These are phyloP conservation scores for Boletus sp. DNA, from an alignment of 768 basidiomycete species.

Conservation along the genomic window DNA sequence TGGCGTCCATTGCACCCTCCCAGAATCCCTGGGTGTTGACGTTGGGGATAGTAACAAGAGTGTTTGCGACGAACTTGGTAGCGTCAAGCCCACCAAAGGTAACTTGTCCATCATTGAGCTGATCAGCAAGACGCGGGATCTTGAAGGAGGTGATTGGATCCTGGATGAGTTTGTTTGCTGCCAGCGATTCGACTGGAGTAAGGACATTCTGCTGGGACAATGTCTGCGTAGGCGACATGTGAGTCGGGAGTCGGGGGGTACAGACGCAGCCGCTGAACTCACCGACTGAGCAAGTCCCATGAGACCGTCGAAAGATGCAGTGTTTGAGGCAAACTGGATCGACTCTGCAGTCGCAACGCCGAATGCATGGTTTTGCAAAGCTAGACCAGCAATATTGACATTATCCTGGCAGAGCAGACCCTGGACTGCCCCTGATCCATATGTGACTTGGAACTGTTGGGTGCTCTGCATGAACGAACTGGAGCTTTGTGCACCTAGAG, in stretches of 20 bases:
- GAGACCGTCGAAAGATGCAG: slow-evolving; percentile 62
- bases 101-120: slow-evolving; percentile 66
- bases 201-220: slow-evolving; percentile 61
- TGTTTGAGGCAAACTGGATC: slow-evolving; percentile 51
- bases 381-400: slow-evolving; percentile 59
- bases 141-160: slow-evolving; percentile 75
- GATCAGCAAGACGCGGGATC: slow-evolving; percentile 69
- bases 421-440: slow-evolving; percentile 66
- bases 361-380: slow-evolving; percentile 57
- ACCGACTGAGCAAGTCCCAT: slow-evolving; percentile 78
- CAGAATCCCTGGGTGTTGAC: slow-evolving; percentile 73
- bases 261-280: slow-evolving; percentile 24
- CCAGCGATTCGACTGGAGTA: slow-evolving; percentile 74
- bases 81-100: slow-evolving; percentile 77
- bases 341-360: slow-evolving; percentile 63
- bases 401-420: slow-evolving; percentile 65
- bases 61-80: slow-evolving; percentile 59
- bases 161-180: slow-evolving; percentile 50
- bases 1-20: slow-evolving; percentile 63
- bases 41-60: slow-evolving; percentile 59
- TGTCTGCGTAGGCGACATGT: slow-evolving; percentile 29
- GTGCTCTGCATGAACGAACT: slow-evolving; percentile 56
- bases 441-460: slow-evolving; percentile 55
- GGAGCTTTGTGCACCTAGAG: slow-evolving; percentile 61
- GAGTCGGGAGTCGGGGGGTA: background rate